These are phyloP conservation scores for Starmera quercuum DNA, from an alignment of 805 yeast species.

Conservation along the genomic window DNA sequence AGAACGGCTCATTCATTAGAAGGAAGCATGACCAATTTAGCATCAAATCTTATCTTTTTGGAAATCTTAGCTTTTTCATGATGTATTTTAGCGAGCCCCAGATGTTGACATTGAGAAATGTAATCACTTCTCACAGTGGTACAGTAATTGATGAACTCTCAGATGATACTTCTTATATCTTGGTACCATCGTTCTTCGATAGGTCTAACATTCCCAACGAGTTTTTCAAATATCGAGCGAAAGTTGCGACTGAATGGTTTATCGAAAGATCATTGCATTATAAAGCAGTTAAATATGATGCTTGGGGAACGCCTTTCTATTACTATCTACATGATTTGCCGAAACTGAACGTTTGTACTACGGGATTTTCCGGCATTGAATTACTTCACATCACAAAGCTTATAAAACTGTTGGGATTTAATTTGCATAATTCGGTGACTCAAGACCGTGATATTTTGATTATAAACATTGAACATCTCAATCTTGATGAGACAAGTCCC, in stretches of 20 bases:
- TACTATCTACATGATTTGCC: conserved; percentile 11
- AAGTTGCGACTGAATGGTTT: conserved; percentile 69
- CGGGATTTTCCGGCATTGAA: conserved; percentile 78
- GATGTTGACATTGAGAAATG: conserved; percentile 27
- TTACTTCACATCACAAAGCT: conserved; percentile 62
- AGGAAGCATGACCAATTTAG: not conserved
- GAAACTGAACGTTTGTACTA: conserved; percentile 35
- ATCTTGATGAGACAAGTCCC: conserved; percentile 30
- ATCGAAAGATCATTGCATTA: conserved; percentile 67
- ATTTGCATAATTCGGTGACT: conserved; percentile 40
- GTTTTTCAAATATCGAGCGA: conserved; percentile 12
- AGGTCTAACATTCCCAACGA: conserved; percentile 5
- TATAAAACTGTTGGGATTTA: conserved; percentile 44
- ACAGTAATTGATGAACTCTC: conserved; percentile 6
- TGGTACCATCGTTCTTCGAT: conserved; percentile 13
- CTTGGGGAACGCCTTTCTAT: conserved; percentile 53
- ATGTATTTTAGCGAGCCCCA: conserved; percentile 35
- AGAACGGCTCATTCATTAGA: conserved; percentile 1
- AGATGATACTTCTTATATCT: conserved; percentile 2
- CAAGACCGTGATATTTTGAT: conserved; percentile 48
- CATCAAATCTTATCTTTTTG: conserved; percentile 26
- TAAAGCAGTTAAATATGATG: conserved; percentile 39
- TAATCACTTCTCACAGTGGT: conserved; percentile 42
- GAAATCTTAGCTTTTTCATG: conserved; percentile 33
- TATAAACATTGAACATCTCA: conserved; percentile 40